These are phyloP conservation scores for Zymoseptoria tritici DNA, from an alignment of 2,329 filamentous ascomycete species.

Conservation along the genomic window DNA sequence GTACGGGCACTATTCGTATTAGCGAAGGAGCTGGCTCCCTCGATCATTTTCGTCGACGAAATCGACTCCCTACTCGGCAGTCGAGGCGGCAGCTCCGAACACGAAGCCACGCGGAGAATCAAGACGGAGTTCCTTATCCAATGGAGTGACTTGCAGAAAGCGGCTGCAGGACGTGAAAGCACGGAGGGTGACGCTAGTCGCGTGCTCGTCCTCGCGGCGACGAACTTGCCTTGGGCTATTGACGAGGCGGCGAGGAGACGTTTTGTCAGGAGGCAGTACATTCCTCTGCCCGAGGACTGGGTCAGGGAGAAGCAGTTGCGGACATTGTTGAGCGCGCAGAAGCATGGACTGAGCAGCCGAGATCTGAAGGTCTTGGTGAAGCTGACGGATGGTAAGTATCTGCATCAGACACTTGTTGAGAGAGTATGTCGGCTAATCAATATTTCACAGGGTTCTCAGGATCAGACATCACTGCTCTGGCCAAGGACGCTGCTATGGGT, in stretches of 20 bases:
- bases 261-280: constrained; percentile 92
- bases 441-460: constrained; percentile 80
- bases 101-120: constrained; percentile 86
- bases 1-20: constrained; percentile 84
- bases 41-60: constrained; percentile 97
- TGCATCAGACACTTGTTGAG: background rate
- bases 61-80: constrained; percentile 90
- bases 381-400: constrained; percentile 66
- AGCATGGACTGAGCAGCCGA: constrained; percentile 63
- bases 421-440: background rate
- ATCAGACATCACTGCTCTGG: constrained; percentile 90
- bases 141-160: constrained; percentile 89
- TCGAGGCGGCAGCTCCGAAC: constrained; percentile 73
- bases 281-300: constrained; percentile 78
- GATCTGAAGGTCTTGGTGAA: constrained; percentile 70
- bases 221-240: constrained; percentile 95
- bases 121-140: constrained; percentile 98
- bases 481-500: constrained; percentile 97
- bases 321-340: constrained; percentile 77
- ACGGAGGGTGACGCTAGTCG: constrained; percentile 72
- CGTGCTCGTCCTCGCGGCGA: constrained; percentile 88
- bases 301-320: constrained; percentile 73
- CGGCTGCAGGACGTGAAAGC: constrained; percentile 73
- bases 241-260: constrained; percentile 87
- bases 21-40: constrained; percentile 82